A percentile compares a stretch with the other conserved stretches of the same genome.
These are phyloP conservation scores for Phytophthora chlamydospora DNA, from an alignment of 352 stramenopile genomes.

Conservation along the genomic window DNA sequence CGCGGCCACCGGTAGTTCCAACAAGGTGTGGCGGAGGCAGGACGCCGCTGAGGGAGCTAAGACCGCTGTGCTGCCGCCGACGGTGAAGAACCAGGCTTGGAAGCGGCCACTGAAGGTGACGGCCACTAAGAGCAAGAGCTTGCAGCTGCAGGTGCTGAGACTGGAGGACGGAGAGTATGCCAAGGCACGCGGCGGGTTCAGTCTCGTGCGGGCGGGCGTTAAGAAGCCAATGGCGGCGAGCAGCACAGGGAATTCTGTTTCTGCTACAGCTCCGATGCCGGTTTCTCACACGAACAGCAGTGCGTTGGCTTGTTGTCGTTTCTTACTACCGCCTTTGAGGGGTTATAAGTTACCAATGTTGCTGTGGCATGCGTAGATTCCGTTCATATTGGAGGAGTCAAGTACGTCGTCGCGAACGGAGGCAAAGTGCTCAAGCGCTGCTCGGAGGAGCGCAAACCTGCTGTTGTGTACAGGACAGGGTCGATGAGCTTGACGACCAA, in stretches of 20 bases:
- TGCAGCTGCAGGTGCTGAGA: slow-evolving; percentile 58
- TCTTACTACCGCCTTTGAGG: not conserved
- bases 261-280: slow-evolving; percentile 9
- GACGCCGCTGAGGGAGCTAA: slow-evolving; percentile 6
- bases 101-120: slow-evolving; percentile 45
- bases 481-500: slow-evolving; percentile 36
- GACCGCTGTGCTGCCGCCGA: not conserved
- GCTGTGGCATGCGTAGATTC: slow-evolving; percentile 34
- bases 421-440: slow-evolving; percentile 55
- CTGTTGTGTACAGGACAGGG: slow-evolving; percentile 7
- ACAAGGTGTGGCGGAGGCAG: slow-evolving; percentile 64
- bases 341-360: not conserved
- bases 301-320: slow-evolving; percentile 6
- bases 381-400: slow-evolving; percentile 50
- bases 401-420: slow-evolving; percentile 49
- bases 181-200: slow-evolving; percentile 78
- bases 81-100: slow-evolving; percentile 35
- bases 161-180: slow-evolving; percentile 76
- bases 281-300: slow-evolving; percentile 26
- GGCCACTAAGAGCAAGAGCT: slow-evolving; percentile 42
- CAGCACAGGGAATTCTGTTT: not conserved
- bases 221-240: slow-evolving; percentile 33
- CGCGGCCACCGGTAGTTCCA: slow-evolving; percentile 33
- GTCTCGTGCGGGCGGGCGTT: slow-evolving; percentile 63
- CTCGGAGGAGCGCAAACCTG: slow-evolving; percentile 30